phyloP scores from a whole-genome alignment of 2,329 filamentous ascomycete species.

The Colletotrichum euphorbiae region DNA sequence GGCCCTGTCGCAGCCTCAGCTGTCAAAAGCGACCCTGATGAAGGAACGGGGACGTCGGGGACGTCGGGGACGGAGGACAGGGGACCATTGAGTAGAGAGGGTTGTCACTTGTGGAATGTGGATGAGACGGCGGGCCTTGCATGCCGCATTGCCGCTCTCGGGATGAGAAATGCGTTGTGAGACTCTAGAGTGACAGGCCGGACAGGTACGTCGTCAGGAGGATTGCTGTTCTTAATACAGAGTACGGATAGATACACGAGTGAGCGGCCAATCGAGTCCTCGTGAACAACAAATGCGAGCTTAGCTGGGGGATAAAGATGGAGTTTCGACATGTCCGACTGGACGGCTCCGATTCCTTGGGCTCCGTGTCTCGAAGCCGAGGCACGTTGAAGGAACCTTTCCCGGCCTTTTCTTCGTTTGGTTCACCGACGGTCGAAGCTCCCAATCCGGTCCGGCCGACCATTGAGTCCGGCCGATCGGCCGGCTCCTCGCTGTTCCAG shows the following conservation, averaged over 20 bases:
- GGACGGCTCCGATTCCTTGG: slow-evolving; percentile 7
- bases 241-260: background rate
- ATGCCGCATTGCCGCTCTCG: slow-evolving; percentile 16
- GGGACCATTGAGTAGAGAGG: background rate
- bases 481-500: background rate
- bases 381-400: background rate
- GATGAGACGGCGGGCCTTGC: slow-evolving; percentile 2
- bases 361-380: slow-evolving; percentile 13
- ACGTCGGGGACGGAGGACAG: slow-evolving; percentile 11
- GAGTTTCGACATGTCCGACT: slow-evolving; percentile 9
- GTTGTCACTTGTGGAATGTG: too few relatives aligned
- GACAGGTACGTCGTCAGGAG: background rate
- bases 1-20: slow-evolving; percentile 10
- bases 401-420: background rate
- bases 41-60: slow-evolving; percentile 16
- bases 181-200: background rate
- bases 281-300: background rate
- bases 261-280: background rate
- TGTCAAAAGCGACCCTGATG: slow-evolving; percentile 9
- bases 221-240: background rate
- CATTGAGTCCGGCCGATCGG: slow-evolving; percentile 18
- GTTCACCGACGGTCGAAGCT: slow-evolving; percentile 25
- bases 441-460: slow-evolving; percentile 23
- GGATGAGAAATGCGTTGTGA: background rate
- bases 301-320: background rate